These are phyloP conservation scores for Metschnikowia anglica DNA, from an alignment of 805 yeast genomes.

Conservation along the genomic window DNA sequence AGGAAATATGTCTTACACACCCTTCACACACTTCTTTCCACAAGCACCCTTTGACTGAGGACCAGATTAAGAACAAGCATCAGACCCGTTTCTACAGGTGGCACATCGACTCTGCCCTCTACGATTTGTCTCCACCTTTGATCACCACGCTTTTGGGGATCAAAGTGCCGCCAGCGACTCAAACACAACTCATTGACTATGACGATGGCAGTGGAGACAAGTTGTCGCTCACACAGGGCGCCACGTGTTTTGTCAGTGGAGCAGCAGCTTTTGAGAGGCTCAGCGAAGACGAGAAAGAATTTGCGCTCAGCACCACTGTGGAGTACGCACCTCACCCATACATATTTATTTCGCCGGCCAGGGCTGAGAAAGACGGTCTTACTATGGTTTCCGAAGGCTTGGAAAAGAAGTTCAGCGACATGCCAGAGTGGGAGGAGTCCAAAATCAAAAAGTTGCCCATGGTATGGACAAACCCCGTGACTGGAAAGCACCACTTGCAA, in stretches of 20 bases:
- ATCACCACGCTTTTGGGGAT: constrained; percentile 83
- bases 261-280: constrained; percentile 68
- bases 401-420: constrained; percentile 61
- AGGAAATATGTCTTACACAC: constrained; percentile 63
- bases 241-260: constrained; percentile 89
- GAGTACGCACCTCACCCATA: constrained; percentile 93
- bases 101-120: constrained; percentile 91
- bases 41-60: constrained; percentile 59
- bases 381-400: constrained; percentile 81
- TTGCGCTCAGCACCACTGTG: constrained; percentile 75
- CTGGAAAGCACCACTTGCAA: constrained; percentile 79
- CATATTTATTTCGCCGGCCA: constrained; percentile 76
- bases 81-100: constrained; percentile 86
- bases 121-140: constrained; percentile 82
- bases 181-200: constrained; percentile 62
- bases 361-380: constrained; percentile 81
- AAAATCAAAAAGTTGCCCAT: constrained; percentile 77
- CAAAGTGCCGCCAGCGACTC: constrained; percentile 69
- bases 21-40: constrained; percentile 86
- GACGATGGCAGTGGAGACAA: constrained; percentile 53
- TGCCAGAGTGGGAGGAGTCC: constrained; percentile 81
- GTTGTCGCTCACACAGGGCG: constrained; percentile 73
- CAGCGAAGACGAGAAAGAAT: constrained; percentile 66
- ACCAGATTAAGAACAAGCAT: constrained; percentile 56
- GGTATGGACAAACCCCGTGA: constrained; percentile 91